Percentiles rank a stretch among this genome's conserved stretches.
phyloP scores from a whole-genome alignment of 225 moss, liverwort and hornwort genomes.

The Asterella californica region DNA sequence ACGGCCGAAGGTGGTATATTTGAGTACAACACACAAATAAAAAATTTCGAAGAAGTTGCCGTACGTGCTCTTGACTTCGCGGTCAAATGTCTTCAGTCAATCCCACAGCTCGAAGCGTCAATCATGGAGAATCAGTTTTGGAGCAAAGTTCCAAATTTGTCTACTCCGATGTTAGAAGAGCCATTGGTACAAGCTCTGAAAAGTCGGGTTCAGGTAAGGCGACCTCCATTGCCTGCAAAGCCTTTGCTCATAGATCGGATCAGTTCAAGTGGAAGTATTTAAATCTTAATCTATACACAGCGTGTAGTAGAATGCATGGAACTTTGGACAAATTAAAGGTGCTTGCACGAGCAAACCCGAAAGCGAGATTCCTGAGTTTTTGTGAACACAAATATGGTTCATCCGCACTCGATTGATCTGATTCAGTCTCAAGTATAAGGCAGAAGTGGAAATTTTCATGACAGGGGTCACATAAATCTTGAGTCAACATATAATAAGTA shows the following conservation, averaged over 20 bases:
- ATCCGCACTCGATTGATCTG: neutral
- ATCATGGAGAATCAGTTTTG: conserved; percentile 84
- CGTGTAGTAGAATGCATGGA: neutral
- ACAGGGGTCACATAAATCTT: no score
- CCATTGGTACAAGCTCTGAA: conserved; percentile 49
- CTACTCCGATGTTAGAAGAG: conserved; percentile 51
- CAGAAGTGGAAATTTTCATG: no score
- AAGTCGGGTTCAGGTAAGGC: conserved; percentile 54
- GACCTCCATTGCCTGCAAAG: neutral
- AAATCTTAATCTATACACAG: neutral
- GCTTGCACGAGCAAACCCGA: neutral
- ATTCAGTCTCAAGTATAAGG: no score
- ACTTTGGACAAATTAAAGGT: neutral
- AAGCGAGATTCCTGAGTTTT: neutral
- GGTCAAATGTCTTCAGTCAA: conserved; percentile 54
- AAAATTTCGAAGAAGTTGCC: conserved; percentile 78
- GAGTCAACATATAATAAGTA: no score
- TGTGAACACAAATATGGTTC: neutral
- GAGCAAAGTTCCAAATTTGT: conserved; percentile 65
- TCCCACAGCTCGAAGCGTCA: conserved; percentile 72
- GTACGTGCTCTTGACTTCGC: conserved; percentile 67
- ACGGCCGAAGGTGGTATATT: conserved; percentile 56
- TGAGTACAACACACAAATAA: conserved; percentile 62
- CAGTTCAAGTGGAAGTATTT: neutral
- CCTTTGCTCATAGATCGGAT: neutral